Evolutionary conservation across 345 rosid species (phyloP).

Genomic region (Populus ilicifolia): DNA sequence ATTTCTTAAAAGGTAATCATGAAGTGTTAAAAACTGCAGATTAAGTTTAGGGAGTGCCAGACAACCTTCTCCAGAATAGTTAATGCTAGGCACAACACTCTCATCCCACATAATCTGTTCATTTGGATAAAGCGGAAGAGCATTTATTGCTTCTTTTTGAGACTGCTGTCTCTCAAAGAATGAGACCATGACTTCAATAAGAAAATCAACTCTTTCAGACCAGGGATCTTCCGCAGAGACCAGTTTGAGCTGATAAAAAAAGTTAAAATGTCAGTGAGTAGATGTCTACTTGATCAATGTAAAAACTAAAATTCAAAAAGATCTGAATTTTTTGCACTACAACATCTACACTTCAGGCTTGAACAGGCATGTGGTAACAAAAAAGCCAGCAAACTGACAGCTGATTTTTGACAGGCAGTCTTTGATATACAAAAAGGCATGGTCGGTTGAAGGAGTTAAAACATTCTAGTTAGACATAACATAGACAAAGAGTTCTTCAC

Average conservation of each 20-base stretch:
- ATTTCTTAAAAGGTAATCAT: conserved; percentile 91
- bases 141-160: conserved; percentile 97
- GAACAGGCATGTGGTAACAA: too few species aligned
- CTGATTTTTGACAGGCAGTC: too few species aligned
- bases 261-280: neutral
- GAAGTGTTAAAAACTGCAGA: conserved; percentile 90
- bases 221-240: conserved; percentile 76
- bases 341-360: too few species aligned
- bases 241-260: conserved; percentile 71
- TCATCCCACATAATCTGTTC: conserved; percentile 99
- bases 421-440: too few species aligned
- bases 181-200: conserved; percentile 88
- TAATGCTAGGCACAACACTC: conserved; percentile 96
- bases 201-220: conserved; percentile 83
- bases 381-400: too few species aligned
- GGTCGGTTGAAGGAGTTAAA: too few species aligned
- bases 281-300: too few species aligned
- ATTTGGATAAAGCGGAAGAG: conserved; percentile 95
- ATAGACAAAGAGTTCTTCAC: too few species aligned
- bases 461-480: too few species aligned
- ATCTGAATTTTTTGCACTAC: neutral
- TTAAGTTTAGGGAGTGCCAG: conserved; percentile 98
- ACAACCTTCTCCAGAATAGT: conserved; percentile 99
- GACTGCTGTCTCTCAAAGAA: conserved; percentile 90
- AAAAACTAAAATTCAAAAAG: neutral